phyloP scores from a whole-genome alignment of 2,329 filamentous ascomycete species.

The Fusarium sulawesiense region DNA sequence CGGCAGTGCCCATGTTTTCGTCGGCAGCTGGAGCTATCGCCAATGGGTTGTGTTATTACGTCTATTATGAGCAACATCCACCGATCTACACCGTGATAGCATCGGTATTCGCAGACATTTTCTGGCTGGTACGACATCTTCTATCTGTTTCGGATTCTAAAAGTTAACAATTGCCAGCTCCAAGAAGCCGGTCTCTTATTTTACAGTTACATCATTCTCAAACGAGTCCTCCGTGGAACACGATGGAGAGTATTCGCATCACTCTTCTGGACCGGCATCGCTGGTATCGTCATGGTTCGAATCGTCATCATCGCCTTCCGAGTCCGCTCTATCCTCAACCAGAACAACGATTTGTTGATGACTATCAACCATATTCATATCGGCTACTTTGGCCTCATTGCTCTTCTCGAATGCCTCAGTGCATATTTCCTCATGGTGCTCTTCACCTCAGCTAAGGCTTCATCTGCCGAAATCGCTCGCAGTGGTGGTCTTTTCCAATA shows the following conservation, averaged over 20 bases:
- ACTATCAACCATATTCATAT: conserved; percentile 55
- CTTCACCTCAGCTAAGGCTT: conserved; percentile 48
- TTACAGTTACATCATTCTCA: conserved; percentile 64
- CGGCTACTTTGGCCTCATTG: conserved; percentile 55
- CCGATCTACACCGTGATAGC: conserved; percentile 45
- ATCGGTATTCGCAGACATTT: conserved; percentile 52
- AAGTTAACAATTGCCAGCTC: conserved; percentile 42
- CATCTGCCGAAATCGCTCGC: conserved; percentile 40
- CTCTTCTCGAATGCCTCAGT: conserved; percentile 53
- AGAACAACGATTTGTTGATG: conserved; percentile 36
- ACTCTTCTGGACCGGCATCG: conserved; percentile 68
- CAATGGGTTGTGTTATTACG: conserved; percentile 56
- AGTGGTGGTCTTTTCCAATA: conserved; percentile 52
- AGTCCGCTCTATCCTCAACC: conserved; percentile 46
- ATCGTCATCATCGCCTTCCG: conserved; percentile 51
- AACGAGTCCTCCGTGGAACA: conserved; percentile 58
- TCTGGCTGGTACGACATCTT: conserved; percentile 52
- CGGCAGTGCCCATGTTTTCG: conserved; percentile 53
- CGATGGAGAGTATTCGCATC: conserved; percentile 57
- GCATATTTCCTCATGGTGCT: conserved; percentile 53
- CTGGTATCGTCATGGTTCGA: conserved; percentile 62
- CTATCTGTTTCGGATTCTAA: accelerated
- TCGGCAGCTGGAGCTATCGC: conserved; percentile 54
- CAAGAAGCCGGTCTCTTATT: conserved; percentile 58
- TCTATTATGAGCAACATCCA: conserved; percentile 50